Conservation (phyloP, 495 filamentous ascomycete genomes). For the Podospora sp. region DNA sequence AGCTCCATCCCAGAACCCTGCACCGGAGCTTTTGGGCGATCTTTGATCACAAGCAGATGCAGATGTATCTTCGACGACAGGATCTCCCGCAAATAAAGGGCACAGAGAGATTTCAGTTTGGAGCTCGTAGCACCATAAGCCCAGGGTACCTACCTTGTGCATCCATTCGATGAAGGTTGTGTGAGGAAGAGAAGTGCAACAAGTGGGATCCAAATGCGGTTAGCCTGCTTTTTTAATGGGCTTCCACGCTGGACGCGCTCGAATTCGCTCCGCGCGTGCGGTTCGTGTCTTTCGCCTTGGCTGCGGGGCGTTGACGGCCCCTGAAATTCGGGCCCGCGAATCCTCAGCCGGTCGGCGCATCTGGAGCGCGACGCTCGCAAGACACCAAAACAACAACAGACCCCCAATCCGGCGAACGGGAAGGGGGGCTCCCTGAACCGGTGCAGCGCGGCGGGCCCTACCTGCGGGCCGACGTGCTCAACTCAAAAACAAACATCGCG, state of each 20-base stretch:
- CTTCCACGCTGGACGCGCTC: constrained; percentile 33
- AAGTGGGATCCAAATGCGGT: background rate
- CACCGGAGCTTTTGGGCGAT: background rate
- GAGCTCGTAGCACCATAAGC: background rate
- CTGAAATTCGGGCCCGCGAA: constrained; percentile 9
- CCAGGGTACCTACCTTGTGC: background rate
- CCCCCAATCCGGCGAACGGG: constrained; percentile 26
- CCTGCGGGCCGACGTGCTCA: constrained; percentile 20
- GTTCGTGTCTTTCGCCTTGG: constrained; percentile 10
- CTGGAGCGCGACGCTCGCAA: constrained; percentile 21
- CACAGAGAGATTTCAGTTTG: background rate
- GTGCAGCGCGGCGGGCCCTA: constrained; percentile 14
- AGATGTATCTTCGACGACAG: background rate
- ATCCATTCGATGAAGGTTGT: background rate
- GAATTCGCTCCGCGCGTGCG: constrained; percentile 19
- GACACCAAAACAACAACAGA: constrained; percentile 36
- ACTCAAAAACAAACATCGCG: constrained; percentile 32
- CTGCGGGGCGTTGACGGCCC: constrained; percentile 10
- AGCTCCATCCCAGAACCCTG: background rate
- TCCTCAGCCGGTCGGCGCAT: constrained; percentile 28
- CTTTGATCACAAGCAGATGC: background rate
- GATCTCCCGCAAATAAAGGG: background rate
- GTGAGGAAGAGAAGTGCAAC: background rate
- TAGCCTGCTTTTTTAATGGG: constrained; percentile 16
- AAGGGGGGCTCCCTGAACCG: background rate